These are phyloP conservation scores for Colletotrichum lindemuthianum DNA, from an alignment of 2,329 filamentous ascomycete genomes.

Conservation along the genomic window DNA sequence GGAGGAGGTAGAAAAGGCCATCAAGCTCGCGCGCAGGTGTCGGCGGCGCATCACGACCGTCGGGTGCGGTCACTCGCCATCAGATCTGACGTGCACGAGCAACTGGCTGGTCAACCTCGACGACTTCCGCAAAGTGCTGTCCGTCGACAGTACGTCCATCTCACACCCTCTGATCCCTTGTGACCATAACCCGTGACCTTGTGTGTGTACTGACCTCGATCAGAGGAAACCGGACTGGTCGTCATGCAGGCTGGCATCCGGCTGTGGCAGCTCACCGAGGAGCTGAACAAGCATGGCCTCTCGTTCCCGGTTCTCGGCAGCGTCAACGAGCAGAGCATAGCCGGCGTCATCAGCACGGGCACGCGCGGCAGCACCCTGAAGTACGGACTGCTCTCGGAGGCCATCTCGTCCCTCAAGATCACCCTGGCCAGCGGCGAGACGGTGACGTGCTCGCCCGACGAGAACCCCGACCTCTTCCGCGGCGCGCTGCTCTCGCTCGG, in stretches of 20 bases:
- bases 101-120: constrained; percentile 97
- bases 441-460: constrained; percentile 74
- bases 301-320: constrained; percentile 93
- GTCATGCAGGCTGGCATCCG: constrained; percentile 91
- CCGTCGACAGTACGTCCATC: constrained; percentile 62
- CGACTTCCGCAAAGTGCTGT: constrained; percentile 77
- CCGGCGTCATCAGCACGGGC: constrained; percentile 92
- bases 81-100: constrained; percentile 89
- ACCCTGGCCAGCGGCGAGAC: constrained; percentile 84
- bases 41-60: constrained; percentile 85
- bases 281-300: constrained; percentile 79
- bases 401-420: constrained; percentile 78
- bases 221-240: constrained; percentile 71
- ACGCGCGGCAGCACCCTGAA: constrained; percentile 89
- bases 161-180: background rate
- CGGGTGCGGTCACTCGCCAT: constrained; percentile 91
- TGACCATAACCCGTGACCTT: background rate
- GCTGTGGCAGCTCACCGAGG: constrained; percentile 76
- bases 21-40: constrained; percentile 83
- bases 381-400: constrained; percentile 87
- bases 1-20: constrained; percentile 85
- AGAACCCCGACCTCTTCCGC: constrained; percentile 83
- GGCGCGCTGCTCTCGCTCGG: constrained; percentile 90
- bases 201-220: background rate
- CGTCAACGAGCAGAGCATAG: constrained; percentile 93